Evolutionary conservation across 2,329 filamentous ascomycete species (phyloP).

Genomic region (Verticillium alfalfae): DNA sequence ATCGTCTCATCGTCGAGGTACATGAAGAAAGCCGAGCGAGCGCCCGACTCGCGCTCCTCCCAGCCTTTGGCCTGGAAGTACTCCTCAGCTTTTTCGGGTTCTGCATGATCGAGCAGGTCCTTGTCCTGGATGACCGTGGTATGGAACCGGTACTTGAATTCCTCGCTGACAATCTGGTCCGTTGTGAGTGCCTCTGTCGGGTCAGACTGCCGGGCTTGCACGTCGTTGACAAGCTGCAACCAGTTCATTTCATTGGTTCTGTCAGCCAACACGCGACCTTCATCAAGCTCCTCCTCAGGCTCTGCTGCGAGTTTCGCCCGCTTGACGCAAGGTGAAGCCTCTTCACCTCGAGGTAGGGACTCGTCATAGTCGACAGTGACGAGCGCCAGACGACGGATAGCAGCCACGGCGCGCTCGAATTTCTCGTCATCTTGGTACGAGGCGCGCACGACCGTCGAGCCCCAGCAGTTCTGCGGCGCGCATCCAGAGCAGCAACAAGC

Average conservation of each 20-base stretch:
- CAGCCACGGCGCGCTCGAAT: constrained; percentile 1
- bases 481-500: not conserved
- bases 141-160: constrained; percentile 3
- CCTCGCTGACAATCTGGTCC: constrained; percentile 5
- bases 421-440: constrained; percentile 5
- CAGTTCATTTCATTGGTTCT: not conserved
- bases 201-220: not conserved
- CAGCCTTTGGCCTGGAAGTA: not conserved
- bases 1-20: constrained; percentile 5
- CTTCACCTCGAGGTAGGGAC: not conserved
- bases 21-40: constrained; percentile 3
- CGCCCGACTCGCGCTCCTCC: not conserved
- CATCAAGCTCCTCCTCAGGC: not conserved
- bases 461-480: constrained; percentile 4
- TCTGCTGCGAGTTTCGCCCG: not conserved
- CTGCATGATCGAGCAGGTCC: constrained; percentile 1
- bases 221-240: not conserved
- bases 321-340: not conserved
- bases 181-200: not conserved
- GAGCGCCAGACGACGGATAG: constrained; percentile 3
- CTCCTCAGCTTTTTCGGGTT: constrained; percentile 1
- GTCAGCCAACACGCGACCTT: not conserved
- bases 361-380: constrained; percentile 1
- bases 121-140: constrained; percentile 2
- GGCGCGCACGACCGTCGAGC: constrained; percentile 4